Evolutionary conservation across 1,284 basidiomycete species (phyloP).

Genomic region (Leucoagaricus sp.): DNA sequence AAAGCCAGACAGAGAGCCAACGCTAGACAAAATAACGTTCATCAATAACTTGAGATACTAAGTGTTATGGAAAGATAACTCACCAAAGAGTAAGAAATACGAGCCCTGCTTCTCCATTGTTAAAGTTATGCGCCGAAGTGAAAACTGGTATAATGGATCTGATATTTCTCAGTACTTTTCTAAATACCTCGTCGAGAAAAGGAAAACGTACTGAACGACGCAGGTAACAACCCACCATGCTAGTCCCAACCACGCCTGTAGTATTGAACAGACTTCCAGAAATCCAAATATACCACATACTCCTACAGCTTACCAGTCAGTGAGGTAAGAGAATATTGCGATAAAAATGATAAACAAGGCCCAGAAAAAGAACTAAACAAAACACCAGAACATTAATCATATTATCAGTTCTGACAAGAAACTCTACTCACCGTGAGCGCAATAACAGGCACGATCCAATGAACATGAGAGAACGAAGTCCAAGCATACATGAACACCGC

Average conservation of each 20-base stretch:
- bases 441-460: slow-evolving; percentile 58
- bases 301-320: slow-evolving; percentile 68
- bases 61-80: no score
- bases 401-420: neutral
- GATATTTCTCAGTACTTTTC: neutral
- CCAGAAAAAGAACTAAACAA: slow-evolving; percentile 52
- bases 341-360: slow-evolving; percentile 63
- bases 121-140: slow-evolving; percentile 58
- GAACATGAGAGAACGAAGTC: slow-evolving; percentile 52
- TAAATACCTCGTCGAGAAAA: neutral
- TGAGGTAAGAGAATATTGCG: slow-evolving; percentile 72
- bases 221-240: slow-evolving; percentile 53
- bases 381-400: no score
- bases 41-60: neutral
- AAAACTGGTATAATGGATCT: slow-evolving; percentile 65
- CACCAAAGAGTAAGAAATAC: slow-evolving; percentile 58
- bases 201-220: slow-evolving; percentile 22
- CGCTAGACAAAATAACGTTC: slow-evolving; percentile 33
- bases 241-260: slow-evolving; percentile 71
- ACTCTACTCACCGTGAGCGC: slow-evolving; percentile 46
- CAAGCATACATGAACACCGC: slow-evolving; percentile 71
- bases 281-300: no score
- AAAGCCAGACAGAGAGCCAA: slow-evolving; percentile 58
- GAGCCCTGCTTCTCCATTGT: slow-evolving; percentile 56
- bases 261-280: no score